Base-by-base conservation (phyloP, 2,329 filamentous ascomycete species). In the Sarocladiaceae sp. region DNA sequence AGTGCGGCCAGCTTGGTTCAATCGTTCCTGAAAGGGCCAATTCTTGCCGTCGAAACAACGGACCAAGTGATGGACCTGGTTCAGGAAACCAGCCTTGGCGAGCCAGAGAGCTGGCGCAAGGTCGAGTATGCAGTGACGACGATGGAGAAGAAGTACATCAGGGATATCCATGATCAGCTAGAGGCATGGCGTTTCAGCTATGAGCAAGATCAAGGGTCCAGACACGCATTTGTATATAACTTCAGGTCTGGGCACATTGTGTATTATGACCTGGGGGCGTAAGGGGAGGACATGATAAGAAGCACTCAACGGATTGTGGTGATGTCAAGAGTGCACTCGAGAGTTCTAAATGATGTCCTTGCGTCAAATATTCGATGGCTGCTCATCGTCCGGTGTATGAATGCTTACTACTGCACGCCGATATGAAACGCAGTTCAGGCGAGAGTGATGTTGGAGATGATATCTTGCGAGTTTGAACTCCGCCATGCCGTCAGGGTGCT, bases 171-270 rank as follows among this genome's bases (percentile, higher is more conserved):
- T 57, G 84, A 88, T 48, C 70, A 91, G 61, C 70, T 96, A 44
- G 68, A 58, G 65, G 75, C 55, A 64, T 93, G 69, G 78, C 78
- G 59, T 63, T 70, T 52, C 65, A 74, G 60, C 70, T 82, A 70
- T 65, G 74, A 68, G 68, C 65, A 52, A 48, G 69, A 70, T 50
- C 60, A 71, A 3, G 76, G 72, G 7, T 74, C 76, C 19, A 75
- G 78, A 37, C 86, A 90, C 59, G 85, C 87, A 10, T 95, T 95
- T 64, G 77, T 96, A 43, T 95, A 95, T 65, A 95, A 95, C 56
- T 95, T 94, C 55, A 74, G 89, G 48, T 94, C 88, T 9, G 86
- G 85, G 0, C 83, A 76, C 47, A 90, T 87, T 60, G 75, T 95
- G 42, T 88, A 91, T 59, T 95, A 95, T 62, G 89, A 95, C 64